A percentile compares a stretch with the other conserved stretches of the same genome.
phyloP scores from a whole-genome alignment of 768 basidiomycete genomes.

The Bullera alba region DNA sequence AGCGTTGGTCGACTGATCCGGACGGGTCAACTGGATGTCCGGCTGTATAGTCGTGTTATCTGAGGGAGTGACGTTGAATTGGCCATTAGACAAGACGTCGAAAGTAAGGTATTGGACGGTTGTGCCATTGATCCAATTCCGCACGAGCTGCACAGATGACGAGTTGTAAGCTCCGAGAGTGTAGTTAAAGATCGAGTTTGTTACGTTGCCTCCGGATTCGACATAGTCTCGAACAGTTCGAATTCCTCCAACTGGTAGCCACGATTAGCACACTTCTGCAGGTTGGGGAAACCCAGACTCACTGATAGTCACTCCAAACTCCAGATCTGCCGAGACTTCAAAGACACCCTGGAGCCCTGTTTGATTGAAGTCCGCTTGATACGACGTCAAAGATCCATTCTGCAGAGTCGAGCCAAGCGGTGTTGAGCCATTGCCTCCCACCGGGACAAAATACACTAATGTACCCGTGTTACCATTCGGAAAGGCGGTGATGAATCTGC shows the following conservation, averaged over 20 bases:
- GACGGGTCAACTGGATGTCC: constrained; percentile 46
- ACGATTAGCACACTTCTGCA: not conserved
- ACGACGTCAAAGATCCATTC: constrained; percentile 29
- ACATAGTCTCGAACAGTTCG: constrained; percentile 51
- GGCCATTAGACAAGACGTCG: constrained; percentile 45
- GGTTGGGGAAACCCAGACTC: not conserved
- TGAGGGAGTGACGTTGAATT: constrained; percentile 45
- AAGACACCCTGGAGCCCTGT: constrained; percentile 49
- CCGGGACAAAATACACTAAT: constrained; percentile 49
- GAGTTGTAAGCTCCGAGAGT: constrained; percentile 45
- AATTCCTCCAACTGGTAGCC: constrained; percentile 46
- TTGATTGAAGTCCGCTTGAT: constrained; percentile 39
- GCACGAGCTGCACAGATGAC: constrained; percentile 48
- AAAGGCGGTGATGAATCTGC: constrained; percentile 49
- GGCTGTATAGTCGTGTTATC: constrained; percentile 46
- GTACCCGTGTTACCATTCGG: constrained; percentile 52
- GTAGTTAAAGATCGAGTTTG: constrained; percentile 51
- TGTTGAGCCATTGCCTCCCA: constrained; percentile 11
- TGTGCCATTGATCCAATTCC: constrained; percentile 49
- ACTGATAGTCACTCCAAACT: constrained; percentile 49
- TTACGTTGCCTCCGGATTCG: constrained; percentile 37
- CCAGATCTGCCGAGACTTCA: constrained; percentile 44
- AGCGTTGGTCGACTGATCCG: constrained; percentile 18
- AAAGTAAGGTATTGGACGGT: constrained; percentile 41
- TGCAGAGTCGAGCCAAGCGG: constrained; percentile 29